These are phyloP conservation scores for Tetrapisispora taiwanensis DNA, from an alignment of 805 yeast genomes.

Conservation along the genomic window DNA sequence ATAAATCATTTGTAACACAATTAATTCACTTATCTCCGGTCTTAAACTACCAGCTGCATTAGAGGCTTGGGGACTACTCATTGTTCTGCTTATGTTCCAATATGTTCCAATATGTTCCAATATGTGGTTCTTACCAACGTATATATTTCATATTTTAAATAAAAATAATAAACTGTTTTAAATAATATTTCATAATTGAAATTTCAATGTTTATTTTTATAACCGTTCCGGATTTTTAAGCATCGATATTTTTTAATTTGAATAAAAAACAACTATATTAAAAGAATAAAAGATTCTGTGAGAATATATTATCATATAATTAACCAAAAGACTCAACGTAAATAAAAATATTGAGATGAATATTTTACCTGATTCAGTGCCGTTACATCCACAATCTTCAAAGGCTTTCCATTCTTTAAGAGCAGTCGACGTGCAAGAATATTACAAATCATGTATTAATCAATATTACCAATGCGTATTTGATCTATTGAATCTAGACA, in stretches of 20 bases:
- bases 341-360: too few relatives aligned
- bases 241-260: too few relatives aligned
- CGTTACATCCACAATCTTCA: neutral
- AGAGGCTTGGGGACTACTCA: neutral
- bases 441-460: neutral
- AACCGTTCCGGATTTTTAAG: too few relatives aligned
- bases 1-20: constrained; percentile 26
- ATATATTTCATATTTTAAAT: too few relatives aligned
- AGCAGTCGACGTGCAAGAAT: neutral
- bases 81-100: neutral
- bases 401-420: neutral
- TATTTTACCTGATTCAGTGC: constrained; percentile 2
- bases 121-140: too few relatives aligned
- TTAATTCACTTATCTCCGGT: constrained; percentile 20
- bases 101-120: too few relatives aligned
- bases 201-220: neutral
- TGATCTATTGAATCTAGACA: neutral
- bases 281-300: too few relatives aligned
- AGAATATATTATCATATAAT: too few relatives aligned
- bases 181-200: neutral
- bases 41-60: neutral
- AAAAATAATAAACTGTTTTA: too few relatives aligned
- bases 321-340: too few relatives aligned
- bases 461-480: neutral
- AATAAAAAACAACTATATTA: too few relatives aligned